phyloP scores from a whole-genome alignment of 2,329 filamentous ascomycete genomes.

The Colletotrichum endophyticum region DNA sequence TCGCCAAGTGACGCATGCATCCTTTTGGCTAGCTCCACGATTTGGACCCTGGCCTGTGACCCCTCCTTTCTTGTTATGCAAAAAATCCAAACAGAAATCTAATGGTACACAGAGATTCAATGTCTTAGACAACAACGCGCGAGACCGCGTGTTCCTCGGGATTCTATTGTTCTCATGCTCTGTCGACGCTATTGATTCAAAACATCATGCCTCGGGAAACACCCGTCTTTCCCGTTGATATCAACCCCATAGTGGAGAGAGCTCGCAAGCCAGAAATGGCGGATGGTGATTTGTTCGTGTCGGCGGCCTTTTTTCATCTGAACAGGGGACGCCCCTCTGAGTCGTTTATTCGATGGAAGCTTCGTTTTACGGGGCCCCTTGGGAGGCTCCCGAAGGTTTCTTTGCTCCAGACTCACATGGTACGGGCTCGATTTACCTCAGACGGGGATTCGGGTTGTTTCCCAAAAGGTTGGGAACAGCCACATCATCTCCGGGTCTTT shows the following conservation, averaged over 20 bases:
- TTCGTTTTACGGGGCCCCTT: neutral
- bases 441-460: neutral
- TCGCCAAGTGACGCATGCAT: neutral
- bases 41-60: neutral
- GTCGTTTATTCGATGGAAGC: neutral
- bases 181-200: neutral
- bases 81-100: neutral
- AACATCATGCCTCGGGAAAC: neutral
- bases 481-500: neutral
- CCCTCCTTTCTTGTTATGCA: neutral
- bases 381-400: neutral
- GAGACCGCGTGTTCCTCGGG: neutral
- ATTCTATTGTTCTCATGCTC: neutral
- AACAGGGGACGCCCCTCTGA: neutral
- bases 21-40: neutral
- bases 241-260: neutral
- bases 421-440: neutral
- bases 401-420: neutral
- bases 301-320: neutral
- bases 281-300: neutral
- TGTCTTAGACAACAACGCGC: conserved; percentile 1
- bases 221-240: neutral
- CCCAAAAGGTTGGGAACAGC: neutral
- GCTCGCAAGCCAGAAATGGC: neutral
- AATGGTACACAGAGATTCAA: neutral